These are phyloP conservation scores for Phytopythium boreale DNA, from an alignment of 352 stramenopile genomes.

Conservation along the genomic window DNA sequence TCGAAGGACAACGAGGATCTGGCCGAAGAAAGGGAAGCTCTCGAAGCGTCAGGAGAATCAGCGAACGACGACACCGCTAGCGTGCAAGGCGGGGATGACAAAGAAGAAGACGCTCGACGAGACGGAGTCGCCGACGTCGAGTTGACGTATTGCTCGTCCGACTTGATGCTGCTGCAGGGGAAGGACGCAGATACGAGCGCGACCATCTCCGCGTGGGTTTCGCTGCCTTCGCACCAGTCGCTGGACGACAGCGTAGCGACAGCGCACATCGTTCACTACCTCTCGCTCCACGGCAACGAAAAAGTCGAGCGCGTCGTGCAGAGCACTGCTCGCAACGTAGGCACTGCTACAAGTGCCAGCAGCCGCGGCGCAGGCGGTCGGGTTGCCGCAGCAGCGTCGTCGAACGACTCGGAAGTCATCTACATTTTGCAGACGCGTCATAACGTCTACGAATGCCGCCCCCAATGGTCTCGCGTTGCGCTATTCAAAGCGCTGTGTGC, in stretches of 20 bases:
- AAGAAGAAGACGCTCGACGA: not conserved
- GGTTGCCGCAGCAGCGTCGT: not conserved
- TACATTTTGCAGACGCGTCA: slow-evolving; percentile 81
- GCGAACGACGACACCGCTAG: not conserved
- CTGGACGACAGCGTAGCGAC: slow-evolving; percentile 45
- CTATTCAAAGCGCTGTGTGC: slow-evolving; percentile 73
- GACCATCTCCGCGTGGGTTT: slow-evolving; percentile 76
- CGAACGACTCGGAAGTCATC: slow-evolving; percentile 57
- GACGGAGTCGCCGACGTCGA: slow-evolving; percentile 49
- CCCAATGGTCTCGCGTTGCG: slow-evolving; percentile 78
- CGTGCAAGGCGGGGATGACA: not conserved
- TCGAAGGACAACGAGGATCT: slow-evolving; percentile 1
- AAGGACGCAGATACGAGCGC: slow-evolving; percentile 23
- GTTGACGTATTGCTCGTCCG: slow-evolving; percentile 75
- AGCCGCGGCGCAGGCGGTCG: slow-evolving; percentile 12
- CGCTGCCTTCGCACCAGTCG: slow-evolving; percentile 63
- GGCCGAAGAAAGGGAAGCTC: not conserved
- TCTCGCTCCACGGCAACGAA: slow-evolving; percentile 72
- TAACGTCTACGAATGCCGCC: slow-evolving; percentile 83
- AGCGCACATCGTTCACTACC: slow-evolving; percentile 78
- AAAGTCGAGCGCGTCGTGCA: slow-evolving; percentile 71
- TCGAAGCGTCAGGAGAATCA: not conserved
- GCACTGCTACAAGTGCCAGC: slow-evolving; percentile 3
- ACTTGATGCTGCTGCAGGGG: slow-evolving; percentile 81
- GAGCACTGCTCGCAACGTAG: slow-evolving; percentile 33